phyloP scores from a whole-genome alignment of 164 flowering plant genomes.

The Malania oleifera region DNA sequence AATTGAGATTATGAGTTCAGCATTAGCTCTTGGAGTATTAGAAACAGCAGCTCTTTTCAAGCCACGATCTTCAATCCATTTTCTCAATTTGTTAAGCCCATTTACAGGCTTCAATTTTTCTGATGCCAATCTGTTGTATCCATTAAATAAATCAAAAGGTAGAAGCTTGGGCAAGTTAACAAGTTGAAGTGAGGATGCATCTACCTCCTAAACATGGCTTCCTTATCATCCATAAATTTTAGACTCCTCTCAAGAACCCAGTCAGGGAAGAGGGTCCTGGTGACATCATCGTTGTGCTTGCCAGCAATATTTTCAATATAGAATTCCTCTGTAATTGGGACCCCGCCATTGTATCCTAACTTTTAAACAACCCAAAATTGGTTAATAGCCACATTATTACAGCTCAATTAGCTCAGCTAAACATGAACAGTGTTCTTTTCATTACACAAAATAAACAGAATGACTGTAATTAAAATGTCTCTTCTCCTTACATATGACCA shows the following conservation, averaged over 20 bases:
- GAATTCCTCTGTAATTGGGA: constrained; percentile 73
- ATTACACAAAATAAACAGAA: no score
- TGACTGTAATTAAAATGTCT: no score
- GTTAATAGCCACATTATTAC: background rate
- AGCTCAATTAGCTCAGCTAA: background rate
- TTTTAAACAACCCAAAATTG: constrained; percentile 19
- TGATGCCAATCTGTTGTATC: constrained; percentile 50
- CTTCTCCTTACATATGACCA: no score
- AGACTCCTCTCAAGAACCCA: constrained; percentile 54
- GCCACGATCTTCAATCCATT: constrained; percentile 88
- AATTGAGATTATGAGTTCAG: constrained; percentile 65
- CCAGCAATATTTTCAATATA: constrained; percentile 62
- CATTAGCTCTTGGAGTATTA: constrained; percentile 86
- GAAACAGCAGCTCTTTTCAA: constrained; percentile 93
- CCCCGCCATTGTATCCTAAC: constrained; percentile 85
- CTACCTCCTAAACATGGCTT: constrained; percentile 77
- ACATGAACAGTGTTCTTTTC: background rate
- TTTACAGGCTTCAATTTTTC: constrained; percentile 56
- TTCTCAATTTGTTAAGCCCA: constrained; percentile 61
- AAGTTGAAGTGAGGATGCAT: background rate
- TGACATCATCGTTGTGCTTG: constrained; percentile 60
- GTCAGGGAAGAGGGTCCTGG: constrained; percentile 63
- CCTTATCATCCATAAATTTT: constrained; percentile 78
- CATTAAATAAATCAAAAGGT: background rate
- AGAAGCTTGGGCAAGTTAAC: background rate